phyloP scores from a whole-genome alignment of 2,329 filamentous ascomycete genomes.

The Hypoxylon sp. region DNA sequence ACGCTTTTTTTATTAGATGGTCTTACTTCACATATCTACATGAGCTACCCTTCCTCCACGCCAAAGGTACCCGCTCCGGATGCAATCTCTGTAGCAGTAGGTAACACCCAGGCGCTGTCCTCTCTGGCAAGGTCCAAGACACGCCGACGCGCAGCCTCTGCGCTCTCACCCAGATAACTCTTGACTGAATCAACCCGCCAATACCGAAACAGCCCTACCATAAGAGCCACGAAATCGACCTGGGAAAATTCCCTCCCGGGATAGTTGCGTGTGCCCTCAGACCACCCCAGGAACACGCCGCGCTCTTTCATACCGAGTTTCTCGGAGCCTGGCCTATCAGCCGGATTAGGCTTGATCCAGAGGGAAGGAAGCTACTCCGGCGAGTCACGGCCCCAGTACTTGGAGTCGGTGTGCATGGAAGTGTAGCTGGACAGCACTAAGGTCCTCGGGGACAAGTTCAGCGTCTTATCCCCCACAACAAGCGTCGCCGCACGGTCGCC shows the following conservation, averaged over 20 bases:
- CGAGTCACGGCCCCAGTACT: constrained; percentile 46
- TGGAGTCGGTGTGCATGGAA: constrained; percentile 44
- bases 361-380: constrained; percentile 45
- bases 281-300: constrained; percentile 47
- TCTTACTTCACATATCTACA: not conserved
- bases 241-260: constrained; percentile 51
- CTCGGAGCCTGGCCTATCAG: constrained; percentile 16
- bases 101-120: constrained; percentile 9
- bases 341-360: constrained; percentile 32
- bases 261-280: constrained; percentile 49
- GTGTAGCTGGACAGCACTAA: constrained; percentile 40
- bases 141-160: not conserved
- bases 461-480: constrained; percentile 29
- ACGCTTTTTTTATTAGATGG: no score
- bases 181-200: constrained; percentile 6
- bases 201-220: constrained; percentile 6
- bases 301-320: constrained; percentile 32
- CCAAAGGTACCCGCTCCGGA: constrained; percentile 19
- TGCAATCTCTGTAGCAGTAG: constrained; percentile 32
- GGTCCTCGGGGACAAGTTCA: constrained; percentile 41
- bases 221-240: constrained; percentile 34
- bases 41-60: constrained; percentile 8
- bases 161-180: not conserved
- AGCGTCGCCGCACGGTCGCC: constrained; percentile 27
- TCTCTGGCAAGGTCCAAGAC: constrained; percentile 10